Evolutionary conservation across 2,329 filamentous ascomycete genomes (phyloP), one percentile per base, ranked within the genome.

Genomic region (Aulographum hederae): DNA sequence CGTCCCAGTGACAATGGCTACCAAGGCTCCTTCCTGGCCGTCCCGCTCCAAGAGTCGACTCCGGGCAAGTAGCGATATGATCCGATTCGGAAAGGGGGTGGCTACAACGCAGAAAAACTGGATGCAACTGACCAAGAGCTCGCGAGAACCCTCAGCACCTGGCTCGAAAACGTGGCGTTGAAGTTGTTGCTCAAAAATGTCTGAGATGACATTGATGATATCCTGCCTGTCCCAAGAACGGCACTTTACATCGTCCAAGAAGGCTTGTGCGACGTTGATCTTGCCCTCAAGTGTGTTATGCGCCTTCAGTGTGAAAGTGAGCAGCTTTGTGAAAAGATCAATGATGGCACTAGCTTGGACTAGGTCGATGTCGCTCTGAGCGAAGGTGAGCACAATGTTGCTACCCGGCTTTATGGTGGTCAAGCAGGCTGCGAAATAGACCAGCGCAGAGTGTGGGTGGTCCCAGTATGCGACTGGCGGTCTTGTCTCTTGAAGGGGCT

Each of bases 11-110:
- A 91, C 69, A 32, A 95, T 73, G 31, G 72, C 72, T 25, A 75
- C 70, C 37, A 98, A 65, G 37, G 78, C 74, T 8, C 82, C 80
- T 11, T 74, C 74, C 38, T 74, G 75, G 6, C 79, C 74, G 41
- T 82, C 75, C 4, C 73, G 69, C 41, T 78, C 78, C 28, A 98
- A 62, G 13, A 98, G 60, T 38, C 75, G 72, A 49, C 81, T 91
- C 35, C 81, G 73, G 3, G 76, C 72, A 43, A 98, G 66, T 48
- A 86, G 80, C 3, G 86, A 84, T 85, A 89, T 95, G 4, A 93
- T 73, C 37, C 85, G 67, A 34, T 78, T 78, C 1, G 89, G 86
- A 32, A 77, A 70, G n/a, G 78, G 43, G 6, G 66, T 63, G 17
- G 89, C 53, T 13, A 91, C 58, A 3, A 76, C 71, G 41, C 78